phyloP scores from a whole-genome alignment of 202 grass and related monocot species.

The Panicum hallii region DNA sequence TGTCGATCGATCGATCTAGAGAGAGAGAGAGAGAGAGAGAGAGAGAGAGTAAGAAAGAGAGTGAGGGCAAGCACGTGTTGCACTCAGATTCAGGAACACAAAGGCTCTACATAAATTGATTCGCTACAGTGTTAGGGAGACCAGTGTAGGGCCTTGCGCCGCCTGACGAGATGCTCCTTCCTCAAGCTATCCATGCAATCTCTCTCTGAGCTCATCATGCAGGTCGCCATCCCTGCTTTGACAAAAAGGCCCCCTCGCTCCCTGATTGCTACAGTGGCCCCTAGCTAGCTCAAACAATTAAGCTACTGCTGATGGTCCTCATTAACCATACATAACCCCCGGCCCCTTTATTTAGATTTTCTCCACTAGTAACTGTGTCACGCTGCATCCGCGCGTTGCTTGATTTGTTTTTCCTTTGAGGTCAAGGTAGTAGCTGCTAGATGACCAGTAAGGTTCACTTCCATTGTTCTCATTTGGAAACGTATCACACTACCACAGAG shows the following conservation, averaged over 20 bases:
- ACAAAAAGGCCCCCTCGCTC: constrained; percentile 28
- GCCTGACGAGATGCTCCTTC: constrained; percentile 43
- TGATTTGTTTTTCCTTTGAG: neutral
- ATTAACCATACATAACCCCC: too few relatives aligned
- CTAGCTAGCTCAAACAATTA: too few relatives aligned
- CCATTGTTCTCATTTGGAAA: neutral
- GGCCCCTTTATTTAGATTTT: neutral
- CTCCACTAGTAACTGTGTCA: neutral
- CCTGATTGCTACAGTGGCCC: constrained; percentile 31
- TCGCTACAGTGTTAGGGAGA: neutral
- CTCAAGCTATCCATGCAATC: constrained; percentile 35
- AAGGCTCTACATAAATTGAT: neutral
- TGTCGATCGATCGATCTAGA: neutral
- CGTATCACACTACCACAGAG: neutral
- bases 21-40: neutral
- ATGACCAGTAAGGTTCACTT: neutral
- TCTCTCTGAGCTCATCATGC: constrained; percentile 40
- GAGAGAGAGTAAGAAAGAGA: neutral
- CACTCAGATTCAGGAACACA: constrained; percentile 9
- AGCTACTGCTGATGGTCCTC: too few relatives aligned
- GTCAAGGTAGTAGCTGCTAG: neutral
- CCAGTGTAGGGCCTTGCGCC: neutral
- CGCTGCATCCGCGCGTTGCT: neutral
- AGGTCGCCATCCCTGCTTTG: constrained; percentile 41
- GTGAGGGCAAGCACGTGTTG: neutral